phyloP scores from a whole-genome alignment of 1,139 yeast species.

The Suhomyces panamericanus region DNA sequence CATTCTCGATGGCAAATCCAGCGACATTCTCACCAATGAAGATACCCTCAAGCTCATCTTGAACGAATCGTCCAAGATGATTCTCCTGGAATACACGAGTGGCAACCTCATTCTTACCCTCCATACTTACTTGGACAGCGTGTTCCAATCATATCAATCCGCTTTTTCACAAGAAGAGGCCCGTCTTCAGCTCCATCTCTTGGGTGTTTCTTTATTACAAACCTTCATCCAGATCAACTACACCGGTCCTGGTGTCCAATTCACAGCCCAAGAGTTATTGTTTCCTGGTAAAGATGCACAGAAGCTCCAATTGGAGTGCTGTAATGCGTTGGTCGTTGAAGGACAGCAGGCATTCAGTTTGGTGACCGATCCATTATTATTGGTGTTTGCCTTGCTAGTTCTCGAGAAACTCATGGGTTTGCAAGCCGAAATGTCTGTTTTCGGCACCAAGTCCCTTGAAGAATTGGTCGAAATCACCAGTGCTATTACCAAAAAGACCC shows the following conservation, averaged over 20 bases:
- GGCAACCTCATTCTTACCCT: slow-evolving; percentile 22
- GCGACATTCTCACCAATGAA: slow-evolving; percentile 22
- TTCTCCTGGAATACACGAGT: slow-evolving; percentile 18
- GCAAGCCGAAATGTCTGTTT: slow-evolving; percentile 30
- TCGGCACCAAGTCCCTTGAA: slow-evolving; percentile 22
- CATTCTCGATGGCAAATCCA: slow-evolving; percentile 29
- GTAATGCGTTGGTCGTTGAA: slow-evolving; percentile 47
- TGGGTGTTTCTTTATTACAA: slow-evolving; percentile 63
- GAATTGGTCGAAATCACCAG: slow-evolving; percentile 22
- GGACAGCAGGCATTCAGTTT: slow-evolving; percentile 69
- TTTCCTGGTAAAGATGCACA: slow-evolving; percentile 32
- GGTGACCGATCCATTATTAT: slow-evolving; percentile 52
- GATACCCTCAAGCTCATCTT: slow-evolving; percentile 11
- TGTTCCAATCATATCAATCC: slow-evolving; percentile 14
- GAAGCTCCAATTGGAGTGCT: slow-evolving; percentile 32
- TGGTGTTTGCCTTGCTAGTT: slow-evolving; percentile 49
- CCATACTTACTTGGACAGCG: slow-evolving; percentile 20
- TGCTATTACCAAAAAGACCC: slow-evolving; percentile 11
- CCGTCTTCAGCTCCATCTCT: slow-evolving; percentile 30
- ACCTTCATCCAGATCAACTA: slow-evolving; percentile 73
- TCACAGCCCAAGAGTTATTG: slow-evolving; percentile 34
- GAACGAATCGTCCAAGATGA: slow-evolving; percentile 3
- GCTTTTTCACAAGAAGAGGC: slow-evolving; percentile 18
- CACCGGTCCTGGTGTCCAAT: slow-evolving; percentile 73
- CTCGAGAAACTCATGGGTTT: slow-evolving; percentile 50